Evolutionary conservation across 345 rosid species (phyloP).

Genomic region (Heritiera fomes): DNA sequence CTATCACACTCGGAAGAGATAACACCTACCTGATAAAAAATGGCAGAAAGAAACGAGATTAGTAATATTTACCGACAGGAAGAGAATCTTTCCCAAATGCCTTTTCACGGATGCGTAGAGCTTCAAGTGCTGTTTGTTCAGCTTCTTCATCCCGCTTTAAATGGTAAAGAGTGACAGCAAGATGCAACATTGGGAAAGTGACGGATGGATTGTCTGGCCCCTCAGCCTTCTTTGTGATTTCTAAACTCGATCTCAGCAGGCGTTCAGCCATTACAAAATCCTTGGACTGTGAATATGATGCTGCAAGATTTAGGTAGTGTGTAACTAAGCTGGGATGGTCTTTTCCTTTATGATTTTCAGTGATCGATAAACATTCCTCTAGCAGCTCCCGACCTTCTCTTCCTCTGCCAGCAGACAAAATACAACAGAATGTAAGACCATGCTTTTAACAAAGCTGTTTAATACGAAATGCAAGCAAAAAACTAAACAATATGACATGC

Average conservation of each 20-base stretch:
- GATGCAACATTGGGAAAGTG: conserved; percentile 75
- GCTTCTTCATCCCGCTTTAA: conserved; percentile 74
- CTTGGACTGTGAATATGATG: conserved; percentile 67
- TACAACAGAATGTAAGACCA: conserved; percentile 1
- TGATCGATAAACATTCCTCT: conserved; percentile 77
- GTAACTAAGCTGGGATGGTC: conserved; percentile 66
- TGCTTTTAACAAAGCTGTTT: not conserved
- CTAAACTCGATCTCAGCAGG: conserved; percentile 68
- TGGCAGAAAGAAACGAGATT: not conserved
- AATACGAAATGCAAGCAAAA: not conserved
- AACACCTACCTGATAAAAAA: not conserved
- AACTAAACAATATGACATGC: not conserved
- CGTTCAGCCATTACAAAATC: conserved; percentile 75
- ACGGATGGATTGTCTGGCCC: conserved; percentile 71
- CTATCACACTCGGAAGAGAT: not conserved
- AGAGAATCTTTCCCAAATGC: conserved; percentile 80
- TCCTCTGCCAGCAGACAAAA: conserved; percentile 45
- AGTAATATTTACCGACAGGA: conserved; percentile 64
- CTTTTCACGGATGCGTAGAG: conserved; percentile 60
- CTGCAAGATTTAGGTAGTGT: conserved; percentile 79
- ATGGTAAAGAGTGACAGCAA: conserved; percentile 73
- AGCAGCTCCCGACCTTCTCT: conserved; percentile 78
- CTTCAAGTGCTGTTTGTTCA: conserved; percentile 59
- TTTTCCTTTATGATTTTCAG: conserved; percentile 67
- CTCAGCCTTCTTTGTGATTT: conserved; percentile 47